phyloP scores from a whole-genome alignment of 148 eudicot species.

The Persicaria maculosa region DNA sequence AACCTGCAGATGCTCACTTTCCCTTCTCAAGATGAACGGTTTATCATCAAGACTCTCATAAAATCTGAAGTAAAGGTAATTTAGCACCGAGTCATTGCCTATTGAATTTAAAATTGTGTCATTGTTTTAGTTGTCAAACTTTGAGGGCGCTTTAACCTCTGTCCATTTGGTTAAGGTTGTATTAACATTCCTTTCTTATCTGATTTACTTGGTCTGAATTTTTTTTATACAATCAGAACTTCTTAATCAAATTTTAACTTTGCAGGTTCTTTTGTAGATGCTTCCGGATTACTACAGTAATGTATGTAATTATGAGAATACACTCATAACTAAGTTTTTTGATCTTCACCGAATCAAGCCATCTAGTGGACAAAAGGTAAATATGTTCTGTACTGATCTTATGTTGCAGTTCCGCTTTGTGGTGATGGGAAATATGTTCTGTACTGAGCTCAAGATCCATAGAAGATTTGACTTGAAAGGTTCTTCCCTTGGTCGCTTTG shows the following conservation, averaged over 20 bases:
- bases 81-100: too few relatives aligned
- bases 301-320: slow-evolving; percentile 77
- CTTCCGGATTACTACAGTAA: slow-evolving; percentile 86
- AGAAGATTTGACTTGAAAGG: slow-evolving; percentile 92
- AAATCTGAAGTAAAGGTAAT: slow-evolving; percentile 94
- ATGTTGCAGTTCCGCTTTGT: slow-evolving; percentile 88
- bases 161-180: too few relatives aligned
- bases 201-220: too few relatives aligned
- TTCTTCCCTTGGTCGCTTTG: slow-evolving; percentile 87
- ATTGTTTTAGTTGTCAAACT: too few relatives aligned
- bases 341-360: slow-evolving; percentile 96
- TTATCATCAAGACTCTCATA: slow-evolving; percentile 93
- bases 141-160: too few relatives aligned
- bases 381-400: too few relatives aligned
- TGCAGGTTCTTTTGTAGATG: slow-evolving; percentile 88
- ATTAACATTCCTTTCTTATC: too few relatives aligned
- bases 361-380: slow-evolving; percentile 94
- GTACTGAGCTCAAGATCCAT: slow-evolving; percentile 93
- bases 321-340: slow-evolving; percentile 92
- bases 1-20: not conserved
- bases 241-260: not conserved
- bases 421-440: slow-evolving; percentile 99
- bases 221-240: not conserved
- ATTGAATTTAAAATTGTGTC: too few relatives aligned
- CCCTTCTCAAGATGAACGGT: slow-evolving; percentile 95